Conservation (phyloP, 2,329 filamentous ascomycete genomes). For the Epichloe scottii region DNA sequence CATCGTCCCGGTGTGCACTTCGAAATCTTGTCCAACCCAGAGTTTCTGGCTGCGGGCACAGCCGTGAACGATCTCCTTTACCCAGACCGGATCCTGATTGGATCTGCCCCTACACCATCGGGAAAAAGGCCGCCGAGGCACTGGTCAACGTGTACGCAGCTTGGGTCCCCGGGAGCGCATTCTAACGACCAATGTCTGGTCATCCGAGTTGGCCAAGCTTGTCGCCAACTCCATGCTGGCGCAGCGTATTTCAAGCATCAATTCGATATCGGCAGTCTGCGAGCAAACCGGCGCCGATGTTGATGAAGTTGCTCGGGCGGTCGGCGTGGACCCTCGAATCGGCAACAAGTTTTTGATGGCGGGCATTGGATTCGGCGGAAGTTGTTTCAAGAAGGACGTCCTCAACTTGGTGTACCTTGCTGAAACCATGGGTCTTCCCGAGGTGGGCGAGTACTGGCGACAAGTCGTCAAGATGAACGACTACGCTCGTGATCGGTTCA, state of each 20-base stretch:
- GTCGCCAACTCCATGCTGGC: slow-evolving; percentile 72
- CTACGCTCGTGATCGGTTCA: slow-evolving; percentile 58
- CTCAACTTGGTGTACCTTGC: slow-evolving; percentile 62
- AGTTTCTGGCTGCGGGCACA: slow-evolving; percentile 69
- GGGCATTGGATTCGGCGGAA: slow-evolving; percentile 66
- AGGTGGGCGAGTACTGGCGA: slow-evolving; percentile 66
- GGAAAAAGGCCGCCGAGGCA: slow-evolving; percentile 50
- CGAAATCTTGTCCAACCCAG: slow-evolving; percentile 69
- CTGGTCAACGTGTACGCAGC: slow-evolving; percentile 54
- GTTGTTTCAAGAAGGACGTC: slow-evolving; percentile 74
- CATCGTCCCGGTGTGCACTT: slow-evolving; percentile 53
- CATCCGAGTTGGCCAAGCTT: slow-evolving; percentile 67
- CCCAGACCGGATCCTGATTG: slow-evolving; percentile 66
- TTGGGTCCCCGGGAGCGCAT: slow-evolving; percentile 60
- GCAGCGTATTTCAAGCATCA: slow-evolving; percentile 70
- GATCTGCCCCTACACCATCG: slow-evolving; percentile 46
- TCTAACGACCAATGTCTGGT: slow-evolving; percentile 62
- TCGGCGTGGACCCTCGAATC: slow-evolving; percentile 60
- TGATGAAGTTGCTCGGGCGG: slow-evolving; percentile 54
- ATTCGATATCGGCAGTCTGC: slow-evolving; percentile 68
- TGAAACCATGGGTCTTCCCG: slow-evolving; percentile 53
- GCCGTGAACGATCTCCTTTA: slow-evolving; percentile 58
- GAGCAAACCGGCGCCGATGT: slow-evolving; percentile 65
- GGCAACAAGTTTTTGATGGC: slow-evolving; percentile 63
- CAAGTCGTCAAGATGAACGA: slow-evolving; percentile 67